Evolutionary conservation across 2,329 filamentous ascomycete genomes (phyloP), one percentile per base, ranked within the genome.

Genomic region (Lecanicillium sp.): DNA sequence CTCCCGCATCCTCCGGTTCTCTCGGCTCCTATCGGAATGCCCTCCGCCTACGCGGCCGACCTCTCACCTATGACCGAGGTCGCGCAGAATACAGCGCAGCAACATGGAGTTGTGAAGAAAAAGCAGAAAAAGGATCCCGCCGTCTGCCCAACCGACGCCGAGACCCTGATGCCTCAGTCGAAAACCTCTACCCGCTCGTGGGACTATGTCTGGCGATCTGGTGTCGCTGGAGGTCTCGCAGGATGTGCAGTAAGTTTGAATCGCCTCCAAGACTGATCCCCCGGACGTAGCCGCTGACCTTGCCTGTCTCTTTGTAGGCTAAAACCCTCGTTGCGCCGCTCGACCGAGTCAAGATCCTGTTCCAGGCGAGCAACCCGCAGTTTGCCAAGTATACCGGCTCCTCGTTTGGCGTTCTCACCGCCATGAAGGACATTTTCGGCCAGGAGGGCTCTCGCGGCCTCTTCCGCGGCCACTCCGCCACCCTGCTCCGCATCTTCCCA

Each of bases 271-370:
- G 15, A 32, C 4, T 3, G 7, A 15, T 14, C 13, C 12, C 13
- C 14, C 10, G 19, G n/a, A 10, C 27, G 7, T 13, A 14, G 18
- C 8, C 7, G 15, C 33, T 35, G 18, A 35, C 19, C 9, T 5
- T 4, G 12, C 37, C 11, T 25, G 22, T 6, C 11, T 25, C 7
- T 25, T 19, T 44, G 37, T 51, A 95, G 88, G 92, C 85, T 45
- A 98, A 98, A 71, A 96, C 90, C 0, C 71, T 94, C 6, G 94
- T 98, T 28, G 92, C 88, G 17, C 92, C 92, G 17, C 84, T 98
- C 47, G 92, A 98, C 64, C 83, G 92, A 49, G 92, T 98, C 54
- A 98, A 98, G 66, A 98, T 98, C 56, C 83, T 98, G 30, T 97
- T 98, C 66, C 92, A 98, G 61, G 84, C 92, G 37, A 87, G 84